phyloP scores from a whole-genome alignment of 768 basidiomycete species.

The Leccinum uliginosum region DNA sequence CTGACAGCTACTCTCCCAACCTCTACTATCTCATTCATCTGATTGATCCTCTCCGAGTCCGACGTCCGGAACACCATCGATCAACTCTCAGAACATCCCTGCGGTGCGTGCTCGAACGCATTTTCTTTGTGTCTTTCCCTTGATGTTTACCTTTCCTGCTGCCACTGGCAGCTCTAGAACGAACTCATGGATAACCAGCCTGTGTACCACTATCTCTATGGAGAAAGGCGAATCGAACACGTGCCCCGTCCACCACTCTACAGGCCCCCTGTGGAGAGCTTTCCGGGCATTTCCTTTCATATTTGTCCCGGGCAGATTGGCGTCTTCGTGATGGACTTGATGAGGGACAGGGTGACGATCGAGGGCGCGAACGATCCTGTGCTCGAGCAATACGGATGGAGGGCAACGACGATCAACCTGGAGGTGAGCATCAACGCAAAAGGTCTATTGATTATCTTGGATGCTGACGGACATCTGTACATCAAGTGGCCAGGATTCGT shows the following conservation, averaged over 20 bases:
- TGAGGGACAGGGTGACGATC: background rate
- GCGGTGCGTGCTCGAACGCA: background rate
- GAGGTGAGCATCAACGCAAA: background rate
- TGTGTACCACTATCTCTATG: background rate
- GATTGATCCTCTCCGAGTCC: background rate
- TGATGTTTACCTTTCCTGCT: background rate
- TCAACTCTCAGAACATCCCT: background rate
- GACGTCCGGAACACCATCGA: background rate
- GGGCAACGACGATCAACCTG: background rate
- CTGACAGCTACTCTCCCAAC: background rate
- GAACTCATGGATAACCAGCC: background rate
- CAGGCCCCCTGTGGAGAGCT: background rate
- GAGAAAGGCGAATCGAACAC: background rate
- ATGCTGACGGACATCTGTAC: background rate
- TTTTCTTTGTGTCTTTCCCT: background rate
- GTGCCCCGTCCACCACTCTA: background rate
- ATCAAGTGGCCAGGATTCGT: slow-evolving; percentile 1
- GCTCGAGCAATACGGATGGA: background rate
- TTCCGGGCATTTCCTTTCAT: background rate
- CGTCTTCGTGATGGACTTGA: background rate
- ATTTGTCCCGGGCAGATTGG: background rate
- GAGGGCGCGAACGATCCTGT: background rate
- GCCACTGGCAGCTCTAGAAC: background rate
- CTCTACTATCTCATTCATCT: too few species aligned
- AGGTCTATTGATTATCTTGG: background rate